Base-by-base conservation (phyloP, 1,284 basidiomycete genomes). In the Puccinia coronata region DNA sequence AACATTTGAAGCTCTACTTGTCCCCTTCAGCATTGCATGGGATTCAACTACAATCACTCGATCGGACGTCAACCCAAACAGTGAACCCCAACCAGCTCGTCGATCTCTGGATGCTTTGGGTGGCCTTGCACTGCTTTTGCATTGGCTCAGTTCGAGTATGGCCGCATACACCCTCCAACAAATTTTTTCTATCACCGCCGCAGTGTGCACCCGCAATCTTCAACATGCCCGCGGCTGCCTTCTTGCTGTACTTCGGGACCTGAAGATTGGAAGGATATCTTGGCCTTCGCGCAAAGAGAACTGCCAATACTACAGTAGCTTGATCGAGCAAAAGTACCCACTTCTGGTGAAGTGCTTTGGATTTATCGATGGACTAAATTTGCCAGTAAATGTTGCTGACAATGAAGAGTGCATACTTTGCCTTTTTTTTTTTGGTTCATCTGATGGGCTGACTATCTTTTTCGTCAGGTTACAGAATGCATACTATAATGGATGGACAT, bases 321-420 rank as follows among this genome's bases (percentile, higher is more conserved):
- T 65, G 63, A 65, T 65, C 23, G 16, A 34, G 23, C 12, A 39
- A 65, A 65, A 65, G 34, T 65, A 41, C 34, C 63, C 63, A 4
- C 63, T 65, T 25, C 36, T 65, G 14, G 25, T 39, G 34, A 65
- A 65, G 34, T 65, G 63, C 34, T 41, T 65, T 41, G 63, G 31
- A 5, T 65, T 65, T 34, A 65, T 65, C 23, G 63, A 65, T 65
- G 63, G 63, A 16, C n/a, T 65, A 39, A 65, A 65, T 5, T 20
- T 65, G 3, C 63, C 63, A 3, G 36, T 61, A 1, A 34, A 34
- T 61, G 59, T 61, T 61, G 28, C 36, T 14, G 59, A 20, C n/a
- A n/a, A 61, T 31, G 59, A 61, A 34, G 59, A 61, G 59, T 61
- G 28, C 23, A 28, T 70, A 25, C 49, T n/a, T 70, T 69, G 2